Evolutionary conservation across 257 asterid species (phyloP).

Genomic region (Ilex aquifolium): DNA sequence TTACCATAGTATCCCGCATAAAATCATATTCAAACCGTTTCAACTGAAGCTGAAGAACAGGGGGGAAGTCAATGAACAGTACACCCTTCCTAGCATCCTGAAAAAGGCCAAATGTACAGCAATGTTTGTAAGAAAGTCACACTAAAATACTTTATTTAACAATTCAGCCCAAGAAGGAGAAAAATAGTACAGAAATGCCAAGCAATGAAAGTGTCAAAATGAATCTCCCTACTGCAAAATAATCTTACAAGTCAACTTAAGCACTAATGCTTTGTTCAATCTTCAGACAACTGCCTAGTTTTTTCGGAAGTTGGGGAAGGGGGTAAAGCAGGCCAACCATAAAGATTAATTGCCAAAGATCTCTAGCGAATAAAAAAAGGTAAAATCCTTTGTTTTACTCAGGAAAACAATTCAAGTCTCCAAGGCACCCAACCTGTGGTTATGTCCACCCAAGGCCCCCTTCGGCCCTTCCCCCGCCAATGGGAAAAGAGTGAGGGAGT

Average conservation of each 20-base stretch:
- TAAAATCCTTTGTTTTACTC: too few species aligned
- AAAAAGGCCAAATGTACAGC: slow-evolving; percentile 68
- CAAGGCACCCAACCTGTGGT: slow-evolving; percentile 9
- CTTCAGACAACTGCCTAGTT: too few species aligned
- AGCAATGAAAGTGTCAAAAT: too few species aligned
- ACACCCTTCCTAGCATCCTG: slow-evolving; percentile 92
- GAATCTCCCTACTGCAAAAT: too few species aligned
- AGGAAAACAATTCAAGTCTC: too few species aligned
- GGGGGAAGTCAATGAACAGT: slow-evolving; percentile 48
- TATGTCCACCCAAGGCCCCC: slow-evolving; percentile 15
- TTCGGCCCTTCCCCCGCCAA: neutral
- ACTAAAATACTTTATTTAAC: too few species aligned
- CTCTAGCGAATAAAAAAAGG: neutral
- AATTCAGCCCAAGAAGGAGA: slow-evolving; percentile 65
- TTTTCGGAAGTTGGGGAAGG: too few species aligned
- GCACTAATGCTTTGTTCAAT: too few species aligned
- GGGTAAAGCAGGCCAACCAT: too few species aligned
- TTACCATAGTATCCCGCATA: slow-evolving; percentile 71
- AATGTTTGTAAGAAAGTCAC: slow-evolving; percentile 1
- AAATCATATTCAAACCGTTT: slow-evolving; percentile 81
- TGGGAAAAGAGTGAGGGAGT: slow-evolving; percentile 4
- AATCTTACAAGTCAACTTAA: too few species aligned
- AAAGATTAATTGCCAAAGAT: neutral
- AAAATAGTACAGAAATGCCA: too few species aligned
- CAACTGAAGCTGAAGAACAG: slow-evolving; percentile 13